Evolutionary conservation across 164 flowering plant species (phyloP).

Genomic region (Santalum album): DNA sequence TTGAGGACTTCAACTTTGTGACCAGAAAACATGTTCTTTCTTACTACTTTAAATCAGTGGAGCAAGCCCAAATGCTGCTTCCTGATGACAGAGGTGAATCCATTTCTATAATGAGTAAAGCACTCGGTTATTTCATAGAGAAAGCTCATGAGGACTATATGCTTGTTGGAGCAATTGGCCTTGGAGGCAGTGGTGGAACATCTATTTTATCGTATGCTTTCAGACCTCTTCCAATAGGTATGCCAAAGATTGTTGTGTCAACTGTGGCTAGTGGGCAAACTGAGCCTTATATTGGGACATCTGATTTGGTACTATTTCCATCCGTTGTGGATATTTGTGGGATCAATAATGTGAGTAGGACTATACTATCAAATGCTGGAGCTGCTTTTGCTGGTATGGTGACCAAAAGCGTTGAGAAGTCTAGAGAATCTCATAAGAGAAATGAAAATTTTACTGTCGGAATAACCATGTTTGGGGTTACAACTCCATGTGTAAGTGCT

Average conservation of each 20-base stretch:
- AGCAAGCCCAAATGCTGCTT: conserved; percentile 17
- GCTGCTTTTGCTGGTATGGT: conserved; percentile 93
- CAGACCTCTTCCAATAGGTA: conserved; percentile 63
- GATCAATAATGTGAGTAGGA: conserved; percentile 67
- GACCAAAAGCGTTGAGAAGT: conserved; percentile 34
- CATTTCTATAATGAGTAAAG: conserved; percentile 56
- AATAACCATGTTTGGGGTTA: conserved; percentile 93
- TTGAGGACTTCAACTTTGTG: conserved; percentile 45
- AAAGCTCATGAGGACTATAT: conserved; percentile 27
- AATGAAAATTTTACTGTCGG: conserved; percentile 57
- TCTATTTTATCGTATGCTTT: conserved; percentile 65
- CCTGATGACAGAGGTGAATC: conserved; percentile 81
- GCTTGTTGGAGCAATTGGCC: conserved; percentile 70
- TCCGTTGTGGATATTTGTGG: conserved; percentile 94
- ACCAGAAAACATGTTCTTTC: conserved; percentile 55
- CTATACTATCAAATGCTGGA: conserved; percentile 70
- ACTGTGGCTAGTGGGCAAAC: conserved; percentile 95
- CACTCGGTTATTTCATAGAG: conserved; percentile 36
- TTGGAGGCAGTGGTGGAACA: conserved; percentile 96
- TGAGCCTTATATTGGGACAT: conserved; percentile 65
- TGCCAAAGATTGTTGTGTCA: conserved; percentile 78
- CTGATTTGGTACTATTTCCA: conserved; percentile 78
- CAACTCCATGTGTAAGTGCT: conserved; percentile 88
- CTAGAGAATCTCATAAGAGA: conserved; percentile 10
- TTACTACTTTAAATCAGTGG: conserved; percentile 19